Base-by-base conservation (phyloP, 1,284 basidiomycete genomes). In the Pascua sp. region DNA sequence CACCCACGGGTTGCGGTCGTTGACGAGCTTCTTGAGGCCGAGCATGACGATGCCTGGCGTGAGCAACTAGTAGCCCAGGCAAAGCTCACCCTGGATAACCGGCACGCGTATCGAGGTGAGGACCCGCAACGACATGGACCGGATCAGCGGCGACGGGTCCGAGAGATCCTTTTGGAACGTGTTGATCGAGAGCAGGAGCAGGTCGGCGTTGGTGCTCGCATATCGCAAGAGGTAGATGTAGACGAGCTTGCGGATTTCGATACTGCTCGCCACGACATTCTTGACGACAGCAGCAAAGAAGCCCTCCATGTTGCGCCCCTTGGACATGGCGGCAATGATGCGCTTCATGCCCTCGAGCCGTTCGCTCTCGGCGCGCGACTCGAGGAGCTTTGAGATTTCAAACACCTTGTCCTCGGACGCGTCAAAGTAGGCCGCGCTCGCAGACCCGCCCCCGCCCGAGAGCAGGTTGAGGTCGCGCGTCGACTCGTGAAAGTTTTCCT, bases 81-180 rank as follows among this genome's bases (percentile, higher is more conserved):
- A 13, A 10, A n/a, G 43, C 66, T 51, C 85, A 49, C 86, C 89
- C 65, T 77, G 75, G 55, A 96, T 90, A 81, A 90, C 89, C 5
- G 87, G 85, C 3, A 96, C 88, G 60, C 87, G 86, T 68, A 98
- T 93, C 10, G 91, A 91, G 59, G 90, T 91, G 47, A 98, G 81
- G 1, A 97, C 92, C n/a, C 93, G 83, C 47, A 97, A 79, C 4
- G 91, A 91, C 92, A 96, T 96, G 11, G 90, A 90, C 37, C 91
- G 85, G 57, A 94, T 94, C 65, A 98, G 84, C 0, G 96, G 95
- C 59, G 88, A 96, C 9, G 86, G 81, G 70, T 98, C 95, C 2
- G 87, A 86, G 16, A 98, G 81, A 78, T 99, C 96, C 74, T 93
- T 92, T 77, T 99, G 96, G 73, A 98, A 98, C 11, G 95, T 96